Base-by-base conservation (phyloP, 2,329 filamentous ascomycete genomes). In the Penicillium griseofulvum region DNA sequence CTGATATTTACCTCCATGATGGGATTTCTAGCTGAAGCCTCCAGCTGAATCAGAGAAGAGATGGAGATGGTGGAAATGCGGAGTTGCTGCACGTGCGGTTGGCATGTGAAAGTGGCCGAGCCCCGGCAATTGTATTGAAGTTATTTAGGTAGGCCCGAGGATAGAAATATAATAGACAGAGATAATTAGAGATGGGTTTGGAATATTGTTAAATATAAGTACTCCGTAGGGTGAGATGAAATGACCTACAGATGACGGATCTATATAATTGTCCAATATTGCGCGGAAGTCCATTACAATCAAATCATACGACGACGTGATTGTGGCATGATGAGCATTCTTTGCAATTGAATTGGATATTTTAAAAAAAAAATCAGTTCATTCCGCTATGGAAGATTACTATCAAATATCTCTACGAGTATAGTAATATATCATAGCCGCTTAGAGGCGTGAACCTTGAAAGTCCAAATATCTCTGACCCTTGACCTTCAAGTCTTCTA, bases 401-500 rank as follows among this genome's bases (percentile, higher is more conserved):
- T 2, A 49, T n/a, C 5, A 17, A 38, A 28, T 52, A 59, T 45
- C 17, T 50, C 49, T 17, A 52, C 2, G 12, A 17, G 19, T 6
- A 26, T 39, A 12, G 19, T 24, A 41, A 39, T 26, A 34, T 41
- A 22, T 45, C n/a, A 38, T 11, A 12, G 31, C 22, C n/a, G 26
- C 26, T 53, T 37, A 64, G 5, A 63, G 50, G 24, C 49, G 50
- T 3, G 57, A 64, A 38, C 50, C 58, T 1, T 60, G 50, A n/a
- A 63, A 64, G 26, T 62, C 56, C 51, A 68, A 44, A 38, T 49
- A 49, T 12, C 55, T 57, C 8, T 58, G 64, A 4, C 66, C 65
- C 47, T 60, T 62, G 34, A 8, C 12, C 42, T 59, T 59, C 50
- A 72, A 54, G 37, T 73, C 68, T 14, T 63, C 67, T 39, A 73